Evolutionary conservation across 225 moss, liverwort and hornwort genomes (phyloP).

Genomic region (Polytrichum commune): DNA sequence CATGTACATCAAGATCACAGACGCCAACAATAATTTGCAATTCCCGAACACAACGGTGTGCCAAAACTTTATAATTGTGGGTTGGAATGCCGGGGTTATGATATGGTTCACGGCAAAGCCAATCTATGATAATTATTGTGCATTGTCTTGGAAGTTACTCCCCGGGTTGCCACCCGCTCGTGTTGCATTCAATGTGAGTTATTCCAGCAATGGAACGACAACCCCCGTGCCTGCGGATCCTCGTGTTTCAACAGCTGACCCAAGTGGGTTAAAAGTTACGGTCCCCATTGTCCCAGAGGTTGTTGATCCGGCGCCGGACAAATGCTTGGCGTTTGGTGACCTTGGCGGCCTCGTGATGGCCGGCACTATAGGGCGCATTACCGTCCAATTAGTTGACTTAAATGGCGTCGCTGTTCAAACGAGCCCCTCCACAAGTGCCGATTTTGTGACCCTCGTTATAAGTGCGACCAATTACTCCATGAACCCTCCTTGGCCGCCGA

Average conservation of each 20-base stretch:
- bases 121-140: slow-evolving; percentile 28
- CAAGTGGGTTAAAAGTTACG: slow-evolving; percentile 26
- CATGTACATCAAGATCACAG: slow-evolving; percentile 25
- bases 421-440: slow-evolving; percentile 32
- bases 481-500: slow-evolving; percentile 27
- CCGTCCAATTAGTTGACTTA: slow-evolving; percentile 38
- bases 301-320: slow-evolving; percentile 21
- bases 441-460: slow-evolving; percentile 36
- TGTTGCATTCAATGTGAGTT: slow-evolving; percentile 26
- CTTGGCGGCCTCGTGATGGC: slow-evolving; percentile 52
- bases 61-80: slow-evolving; percentile 13
- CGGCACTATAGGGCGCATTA: slow-evolving; percentile 30
- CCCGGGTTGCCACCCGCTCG: slow-evolving; percentile 7
- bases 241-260: slow-evolving; percentile 6
- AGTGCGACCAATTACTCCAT: slow-evolving; percentile 20
- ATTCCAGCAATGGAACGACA: slow-evolving; percentile 9
- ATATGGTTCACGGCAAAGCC: slow-evolving; percentile 22
- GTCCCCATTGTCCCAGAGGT: slow-evolving; percentile 25
- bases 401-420: slow-evolving; percentile 28
- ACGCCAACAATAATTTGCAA: slow-evolving; percentile 12
- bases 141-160: slow-evolving; percentile 29
- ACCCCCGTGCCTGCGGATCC: slow-evolving; percentile 11
- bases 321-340: slow-evolving; percentile 50
- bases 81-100: slow-evolving; percentile 29
- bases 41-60: slow-evolving; percentile 5